Base-by-base conservation (phyloP, 345 rosid genomes). In the Aquilaria sinensis region DNA sequence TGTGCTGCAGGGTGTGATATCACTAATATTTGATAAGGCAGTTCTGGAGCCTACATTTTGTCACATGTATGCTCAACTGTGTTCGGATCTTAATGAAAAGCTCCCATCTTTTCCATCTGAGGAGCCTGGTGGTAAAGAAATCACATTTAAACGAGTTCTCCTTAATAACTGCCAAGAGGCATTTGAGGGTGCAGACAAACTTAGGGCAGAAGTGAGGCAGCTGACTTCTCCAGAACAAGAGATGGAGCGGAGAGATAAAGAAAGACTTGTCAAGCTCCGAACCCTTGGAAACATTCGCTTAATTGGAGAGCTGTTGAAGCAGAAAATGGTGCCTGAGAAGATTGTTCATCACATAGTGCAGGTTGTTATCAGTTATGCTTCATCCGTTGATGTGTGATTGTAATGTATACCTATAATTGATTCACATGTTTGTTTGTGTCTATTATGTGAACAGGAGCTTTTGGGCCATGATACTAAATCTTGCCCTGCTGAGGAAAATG, bases 221-320 rank as follows among this genome's bases (percentile, higher is more conserved):
- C 81, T 90, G 97, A 88, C 79, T 62, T 72, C 81, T 63, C 95
- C 90, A 6, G 87, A 80, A 55, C 95, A 88, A 72, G 95, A 90
- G 77, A 66, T 75, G 45, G 97, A 90, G 69, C 90, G 90, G 7
- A 83, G 76, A 74, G 99, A 94, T 68, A 94, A 82, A 67, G 99
- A 90, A 72, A 81, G 90, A 66, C 63, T 82, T 79, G 65, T 76
- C 57, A 94, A 90, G 78, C 82, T 86, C 33, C 89, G 99, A 41
- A 94, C 97, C 16, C 72, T 94, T 9, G 99, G 99, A 41, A 94
- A 94, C 51, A 90, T 88, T 37, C 96, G 90, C 60, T 72, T 94
- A 58, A 90, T 94, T 79, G 99, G 97, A 57, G 97, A 94, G 77
- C 92, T 94, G 74, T 73, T 90, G 76, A 90, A 94, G 83, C 95